phyloP scores from a whole-genome alignment of 169 alveolate species.

The Babesia divergens region DNA sequence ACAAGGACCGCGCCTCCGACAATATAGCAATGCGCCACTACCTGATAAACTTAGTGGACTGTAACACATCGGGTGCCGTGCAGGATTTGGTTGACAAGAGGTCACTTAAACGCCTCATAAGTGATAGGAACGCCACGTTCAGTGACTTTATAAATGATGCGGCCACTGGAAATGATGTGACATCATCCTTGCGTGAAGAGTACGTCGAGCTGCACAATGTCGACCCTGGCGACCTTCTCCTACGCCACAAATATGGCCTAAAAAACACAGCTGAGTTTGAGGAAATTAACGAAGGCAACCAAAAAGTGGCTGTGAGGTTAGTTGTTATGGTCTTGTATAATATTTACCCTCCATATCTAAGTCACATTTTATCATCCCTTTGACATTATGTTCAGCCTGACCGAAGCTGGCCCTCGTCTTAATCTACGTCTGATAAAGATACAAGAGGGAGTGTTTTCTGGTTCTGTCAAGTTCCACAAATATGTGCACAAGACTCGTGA shows the following conservation, averaged over 20 bases:
- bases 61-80: constrained; percentile 54
- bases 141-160: constrained; percentile 8
- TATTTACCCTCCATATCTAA: neutral
- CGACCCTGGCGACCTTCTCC: constrained; percentile 22
- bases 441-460: constrained; percentile 68
- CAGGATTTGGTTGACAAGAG: constrained; percentile 51
- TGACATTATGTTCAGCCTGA: constrained; percentile 28
- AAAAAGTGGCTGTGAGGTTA: constrained; percentile 47
- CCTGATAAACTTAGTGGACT: constrained; percentile 52
- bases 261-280: constrained; percentile 1
- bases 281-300: neutral
- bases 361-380: neutral
- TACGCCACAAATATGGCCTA: constrained; percentile 42
- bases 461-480: constrained; percentile 69
- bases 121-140: constrained; percentile 26
- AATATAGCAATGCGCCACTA: constrained; percentile 45
- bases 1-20: constrained; percentile 37
- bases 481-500: constrained; percentile 64
- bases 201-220: constrained; percentile 45
- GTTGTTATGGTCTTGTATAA: neutral
- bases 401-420: constrained; percentile 72
- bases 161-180: neutral
- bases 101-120: constrained; percentile 27
- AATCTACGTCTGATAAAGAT: constrained; percentile 60
- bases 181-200: neutral